Evolutionary conservation across 2,329 filamentous ascomycete genomes (phyloP), one percentile per base, ranked within the genome.

Genomic region (Beauveria sp.): DNA sequence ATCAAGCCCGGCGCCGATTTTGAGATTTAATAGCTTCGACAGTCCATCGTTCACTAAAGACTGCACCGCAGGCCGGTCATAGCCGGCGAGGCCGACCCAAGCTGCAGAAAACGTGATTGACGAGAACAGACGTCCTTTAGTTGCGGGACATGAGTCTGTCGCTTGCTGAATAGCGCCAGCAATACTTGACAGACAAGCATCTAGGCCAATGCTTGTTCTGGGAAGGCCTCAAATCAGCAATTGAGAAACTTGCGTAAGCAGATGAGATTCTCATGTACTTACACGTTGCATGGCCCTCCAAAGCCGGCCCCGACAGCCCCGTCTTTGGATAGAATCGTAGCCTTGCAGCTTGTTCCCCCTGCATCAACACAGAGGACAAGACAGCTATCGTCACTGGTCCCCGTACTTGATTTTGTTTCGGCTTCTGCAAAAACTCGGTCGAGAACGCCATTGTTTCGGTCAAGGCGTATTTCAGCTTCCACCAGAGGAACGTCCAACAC

Each of bases 341-440:
- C 76, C 22, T 73, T 75, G 62, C 75, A 77, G 63, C 76, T 77
- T 3, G 70, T 76, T 1, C 75, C 76, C 18, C 76, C 76, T 0
- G 75, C 76, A 66, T 79, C 76, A 20, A 78, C 69, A 43, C 75
- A 77, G 2, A 78, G 66, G 3, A 73, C 68, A 56, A 68, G 31
- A 26, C 20, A 56, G 10, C 53, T 12, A 12, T 46, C 40, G 48
- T 28, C 31, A 42, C 40, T 20, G 6, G 22, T 24, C 10, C 3
- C 49, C 8, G 6, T 12, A 5, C 10, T 3, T 16, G 49, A 16
- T 2, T 56, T n/a, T 5, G 24, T 18, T 45, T 62, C 43, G 8
- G 54, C 52, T 38, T 67, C 63, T 16, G 63, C 63, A 46, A 68
- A 61, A 6, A 67, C 64, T 2, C 53, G 56, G 20, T 64, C 62